Base-by-base conservation (phyloP, 306 rosid species). In the Lupinus albus region DNA sequence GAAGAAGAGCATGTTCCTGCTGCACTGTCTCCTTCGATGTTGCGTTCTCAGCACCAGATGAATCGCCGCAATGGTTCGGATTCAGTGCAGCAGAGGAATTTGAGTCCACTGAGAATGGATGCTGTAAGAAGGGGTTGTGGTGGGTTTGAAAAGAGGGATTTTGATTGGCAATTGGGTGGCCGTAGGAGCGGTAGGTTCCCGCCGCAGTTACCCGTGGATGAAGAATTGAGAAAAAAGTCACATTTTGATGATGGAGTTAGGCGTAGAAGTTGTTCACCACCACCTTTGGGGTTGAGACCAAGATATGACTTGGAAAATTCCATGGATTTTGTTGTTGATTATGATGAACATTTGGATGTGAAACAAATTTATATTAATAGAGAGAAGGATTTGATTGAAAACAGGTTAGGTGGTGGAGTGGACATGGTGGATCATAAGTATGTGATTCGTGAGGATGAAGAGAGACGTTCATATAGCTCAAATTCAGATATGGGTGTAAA, bases 191-290 rank as follows among this genome's bases (percentile, higher is more conserved):
- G 64, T 60, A 64, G 49, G 50, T 64, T 62, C 6, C 74, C 64
- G 8, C 81, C 92, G 0, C 83, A 82, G 74, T 86, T 91, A 2
- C 95, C 91, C 41, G 82, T 84, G 68, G 45, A 21, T 45, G 85
- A 78, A n/a, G 75, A 78, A 56, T 5, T 72, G 57, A 71, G 82
- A 49, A 83, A 77, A 83, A 78, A 79, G 74, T 72, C 82, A 39
- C 82, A 80, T 38, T 79, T 77, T 33, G 78, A 84, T 77, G 89
- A 83, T 20, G 84, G 76, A 59, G 74, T 47, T 57, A 61, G 61
- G 53, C 79, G 39, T 49, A 76, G 79, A 75, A 85, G 75, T 86
- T 71, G 67, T 83, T 77, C 83, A 17, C 83, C 84, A 18, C 78
- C 77, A 18, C 70, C 68, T 13, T 32, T 67, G 50, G 89, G 81